Evolutionary conservation across 2,329 filamentous ascomycete genomes (phyloP).

Genomic region (Calycina marina): DNA sequence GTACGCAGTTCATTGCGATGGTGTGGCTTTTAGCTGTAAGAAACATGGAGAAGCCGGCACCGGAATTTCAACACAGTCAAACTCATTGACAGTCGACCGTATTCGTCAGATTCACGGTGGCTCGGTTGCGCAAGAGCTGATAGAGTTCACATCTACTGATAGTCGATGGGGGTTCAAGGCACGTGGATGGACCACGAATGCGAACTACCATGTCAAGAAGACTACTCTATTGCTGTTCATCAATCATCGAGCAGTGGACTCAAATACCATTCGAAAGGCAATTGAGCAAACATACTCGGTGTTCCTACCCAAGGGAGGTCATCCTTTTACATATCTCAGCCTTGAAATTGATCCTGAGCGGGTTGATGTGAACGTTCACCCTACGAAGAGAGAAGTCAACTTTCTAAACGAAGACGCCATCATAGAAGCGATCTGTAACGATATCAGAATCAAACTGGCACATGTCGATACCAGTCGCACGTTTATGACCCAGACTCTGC

Average conservation of each 20-base stretch:
- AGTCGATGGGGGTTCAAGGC: slow-evolving; percentile 73
- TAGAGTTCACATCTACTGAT: slow-evolving; percentile 60
- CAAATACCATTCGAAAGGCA: slow-evolving; percentile 71
- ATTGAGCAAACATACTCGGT: slow-evolving; percentile 78
- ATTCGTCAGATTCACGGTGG: slow-evolving; percentile 84
- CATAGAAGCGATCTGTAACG: slow-evolving; percentile 68
- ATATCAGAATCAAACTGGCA: slow-evolving; percentile 63
- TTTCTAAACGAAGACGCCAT: slow-evolving; percentile 98
- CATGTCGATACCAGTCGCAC: slow-evolving; percentile 87
- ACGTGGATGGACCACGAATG: slow-evolving; percentile 72
- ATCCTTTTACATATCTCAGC: slow-evolving; percentile 86
- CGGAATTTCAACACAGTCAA: slow-evolving; percentile 64
- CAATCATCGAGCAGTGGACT: slow-evolving; percentile 90
- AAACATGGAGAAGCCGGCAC: slow-evolving; percentile 82
- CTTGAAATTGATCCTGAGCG: slow-evolving; percentile 83
- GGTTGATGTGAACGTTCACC: slow-evolving; percentile 95
- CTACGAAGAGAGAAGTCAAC: slow-evolving; percentile 92
- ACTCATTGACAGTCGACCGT: slow-evolving; percentile 60
- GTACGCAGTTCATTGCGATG: slow-evolving; percentile 81
- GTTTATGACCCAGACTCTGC: slow-evolving; percentile 83
- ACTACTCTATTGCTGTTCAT: slow-evolving; percentile 85
- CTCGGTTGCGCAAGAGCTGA: slow-evolving; percentile 72
- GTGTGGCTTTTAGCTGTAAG: slow-evolving; percentile 93
- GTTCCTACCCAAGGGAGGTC: slow-evolving; percentile 85
- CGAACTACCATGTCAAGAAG: slow-evolving; percentile 87